Evolutionary conservation across 257 asterid species (phyloP).

Genomic region (Craterostigma plantagineum): DNA sequence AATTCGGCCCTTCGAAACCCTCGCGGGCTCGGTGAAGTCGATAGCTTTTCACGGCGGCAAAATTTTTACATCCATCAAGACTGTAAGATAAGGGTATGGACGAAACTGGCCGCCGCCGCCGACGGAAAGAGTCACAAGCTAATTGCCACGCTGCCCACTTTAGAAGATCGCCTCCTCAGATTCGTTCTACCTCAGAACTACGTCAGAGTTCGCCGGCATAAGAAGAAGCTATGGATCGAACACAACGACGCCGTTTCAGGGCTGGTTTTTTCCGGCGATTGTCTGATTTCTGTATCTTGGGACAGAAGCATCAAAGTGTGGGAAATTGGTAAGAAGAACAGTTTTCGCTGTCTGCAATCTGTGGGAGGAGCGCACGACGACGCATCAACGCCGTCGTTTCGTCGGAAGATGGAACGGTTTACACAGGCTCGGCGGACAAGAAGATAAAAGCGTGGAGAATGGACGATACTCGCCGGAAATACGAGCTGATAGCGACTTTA

Average conservation of each 20-base stretch:
- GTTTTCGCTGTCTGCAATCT: constrained; percentile 39
- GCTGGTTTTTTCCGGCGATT: constrained; percentile 10
- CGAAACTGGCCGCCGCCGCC: not conserved
- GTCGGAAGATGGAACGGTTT: constrained; percentile 27
- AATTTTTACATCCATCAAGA: constrained; percentile 69
- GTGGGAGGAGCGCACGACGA: constrained; percentile 56
- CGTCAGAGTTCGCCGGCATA: constrained; percentile 48
- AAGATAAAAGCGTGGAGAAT: constrained; percentile 52
- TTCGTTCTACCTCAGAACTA: constrained; percentile 38
- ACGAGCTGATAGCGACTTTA: constrained; percentile 28
- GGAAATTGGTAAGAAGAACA: constrained; percentile 13
- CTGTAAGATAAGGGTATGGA: constrained; percentile 61
- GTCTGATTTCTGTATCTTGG: constrained; percentile 57
- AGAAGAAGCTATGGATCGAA: constrained; percentile 47
- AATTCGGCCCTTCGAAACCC: constrained; percentile 14
- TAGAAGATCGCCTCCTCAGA: constrained; percentile 28
- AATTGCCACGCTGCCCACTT: constrained; percentile 40
- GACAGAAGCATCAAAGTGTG: constrained; percentile 57
- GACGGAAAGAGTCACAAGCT: constrained; percentile 43
- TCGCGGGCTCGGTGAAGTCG: constrained; percentile 53
- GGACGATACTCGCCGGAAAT: constrained; percentile 15
- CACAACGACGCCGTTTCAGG: constrained; percentile 72
- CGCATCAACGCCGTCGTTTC: constrained; percentile 48
- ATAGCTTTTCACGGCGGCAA: constrained; percentile 25
- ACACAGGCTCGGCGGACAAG: constrained; percentile 73